Conservation (phyloP, 768 basidiomycete genomes). For the Mycena amicta region DNA sequence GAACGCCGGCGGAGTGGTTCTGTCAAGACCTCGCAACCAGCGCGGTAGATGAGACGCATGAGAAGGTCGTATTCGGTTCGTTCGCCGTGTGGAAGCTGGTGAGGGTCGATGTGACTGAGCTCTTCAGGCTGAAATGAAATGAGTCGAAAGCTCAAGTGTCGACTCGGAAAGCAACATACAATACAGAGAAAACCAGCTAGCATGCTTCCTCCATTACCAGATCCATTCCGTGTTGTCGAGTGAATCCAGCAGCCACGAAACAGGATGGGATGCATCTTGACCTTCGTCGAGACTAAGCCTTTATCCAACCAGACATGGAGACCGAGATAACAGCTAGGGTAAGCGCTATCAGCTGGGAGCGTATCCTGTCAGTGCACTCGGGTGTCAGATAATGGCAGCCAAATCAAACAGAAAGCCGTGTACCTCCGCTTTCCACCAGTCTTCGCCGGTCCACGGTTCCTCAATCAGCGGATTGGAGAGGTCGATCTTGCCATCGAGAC, state of each 20-base stretch:
- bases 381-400: no score
- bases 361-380: neutral
- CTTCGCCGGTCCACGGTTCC: slow-evolving; percentile 20
- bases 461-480: slow-evolving; percentile 17
- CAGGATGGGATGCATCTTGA: slow-evolving; percentile 25
- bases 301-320: slow-evolving; percentile 26
- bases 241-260: slow-evolving; percentile 21
- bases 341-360: slow-evolving; percentile 2
- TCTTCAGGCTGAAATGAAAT: neutral
- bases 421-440: slow-evolving; percentile 22
- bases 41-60: slow-evolving; percentile 14
- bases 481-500: slow-evolving; percentile 5
- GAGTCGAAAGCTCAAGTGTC: neutral
- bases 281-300: slow-evolving; percentile 20
- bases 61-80: slow-evolving; percentile 12
- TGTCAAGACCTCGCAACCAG: slow-evolving; percentile 4
- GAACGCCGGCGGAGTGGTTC: slow-evolving; percentile 11
- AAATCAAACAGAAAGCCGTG: no score
- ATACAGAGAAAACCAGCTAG: slow-evolving; percentile 20
- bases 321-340: slow-evolving; percentile 17
- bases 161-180: slow-evolving; percentile 2
- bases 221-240: slow-evolving; percentile 23
- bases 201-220: slow-evolving; percentile 25
- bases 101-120: slow-evolving; percentile 11
- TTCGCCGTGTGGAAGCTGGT: neutral